phyloP scores from a whole-genome alignment of 75 land plant species.

The Cryptomeria japonica region DNA sequence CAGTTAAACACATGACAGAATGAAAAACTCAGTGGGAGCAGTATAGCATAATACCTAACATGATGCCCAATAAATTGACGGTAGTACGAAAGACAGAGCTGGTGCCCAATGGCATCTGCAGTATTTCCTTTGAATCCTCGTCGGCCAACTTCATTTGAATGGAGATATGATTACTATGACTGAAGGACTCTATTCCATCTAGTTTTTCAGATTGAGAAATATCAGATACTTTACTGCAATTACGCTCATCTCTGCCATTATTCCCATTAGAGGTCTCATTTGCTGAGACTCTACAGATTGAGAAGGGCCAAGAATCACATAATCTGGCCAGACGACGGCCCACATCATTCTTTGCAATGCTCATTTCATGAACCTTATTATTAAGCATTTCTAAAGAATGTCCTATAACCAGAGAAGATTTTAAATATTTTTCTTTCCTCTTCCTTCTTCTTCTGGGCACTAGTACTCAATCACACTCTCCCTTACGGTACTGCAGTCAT shows the following conservation, averaged over 20 bases:
- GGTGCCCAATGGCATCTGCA: slow-evolving; percentile 18
- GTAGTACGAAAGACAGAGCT: slow-evolving; percentile 46
- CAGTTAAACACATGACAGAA: too few relatives aligned
- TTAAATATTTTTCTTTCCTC: background rate
- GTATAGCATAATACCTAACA: slow-evolving; percentile 35
- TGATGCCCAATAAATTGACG: slow-evolving; percentile 65
- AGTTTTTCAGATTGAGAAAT: background rate
- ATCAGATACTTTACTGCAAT: slow-evolving; percentile 5
- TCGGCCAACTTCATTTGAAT: slow-evolving; percentile 3
- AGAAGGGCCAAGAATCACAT: background rate
- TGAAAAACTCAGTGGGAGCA: too few relatives aligned
- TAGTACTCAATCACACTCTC: background rate
- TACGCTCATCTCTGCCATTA: background rate
- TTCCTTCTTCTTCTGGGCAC: background rate
- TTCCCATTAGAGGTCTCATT: background rate
- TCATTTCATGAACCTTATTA: slow-evolving; percentile 5
- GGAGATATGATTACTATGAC: background rate
- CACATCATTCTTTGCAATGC: background rate
- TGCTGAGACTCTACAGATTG: background rate
- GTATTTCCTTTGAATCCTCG: background rate
- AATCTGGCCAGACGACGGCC: background rate
- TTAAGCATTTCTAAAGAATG: background rate
- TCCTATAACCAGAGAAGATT: background rate
- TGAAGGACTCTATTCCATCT: background rate
- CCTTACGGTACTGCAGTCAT: background rate